phyloP scores from a whole-genome alignment of 495 filamentous ascomycete genomes.

The Penicillium cataractarum region DNA sequence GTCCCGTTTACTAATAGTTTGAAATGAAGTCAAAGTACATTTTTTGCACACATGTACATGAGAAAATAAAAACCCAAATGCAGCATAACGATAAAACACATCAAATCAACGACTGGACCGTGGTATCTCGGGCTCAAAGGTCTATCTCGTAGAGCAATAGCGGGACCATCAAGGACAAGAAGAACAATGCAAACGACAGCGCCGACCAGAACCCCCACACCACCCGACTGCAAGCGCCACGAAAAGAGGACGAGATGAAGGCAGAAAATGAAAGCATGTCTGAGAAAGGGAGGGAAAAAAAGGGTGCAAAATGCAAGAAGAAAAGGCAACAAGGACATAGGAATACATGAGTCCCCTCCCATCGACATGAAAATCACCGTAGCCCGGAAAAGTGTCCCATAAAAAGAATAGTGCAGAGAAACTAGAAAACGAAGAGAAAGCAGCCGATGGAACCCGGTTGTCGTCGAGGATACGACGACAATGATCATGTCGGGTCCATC shows the following conservation, averaged over 20 bases:
- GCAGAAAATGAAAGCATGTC: slow-evolving; percentile 19
- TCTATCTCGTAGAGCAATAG: slow-evolving; percentile 50
- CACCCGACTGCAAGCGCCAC: slow-evolving; percentile 35
- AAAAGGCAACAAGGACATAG: slow-evolving; percentile 33
- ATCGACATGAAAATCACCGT: slow-evolving; percentile 36
- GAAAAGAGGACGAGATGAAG: slow-evolving; percentile 20
- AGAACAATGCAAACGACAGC: slow-evolving; percentile 44
- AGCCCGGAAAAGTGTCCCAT: slow-evolving; percentile 30
- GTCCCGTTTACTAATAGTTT: neutral
- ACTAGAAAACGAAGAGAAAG: slow-evolving; percentile 35
- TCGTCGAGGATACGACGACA: slow-evolving; percentile 24
- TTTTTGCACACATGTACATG: slow-evolving; percentile 25
- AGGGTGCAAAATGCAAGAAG: slow-evolving; percentile 33
- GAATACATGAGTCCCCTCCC: slow-evolving; percentile 38
- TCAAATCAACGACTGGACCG: slow-evolving; percentile 38
- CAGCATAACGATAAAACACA: slow-evolving; percentile 13
- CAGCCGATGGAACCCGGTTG: slow-evolving; percentile 22
- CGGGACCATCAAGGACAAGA: slow-evolving; percentile 33
- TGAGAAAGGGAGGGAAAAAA: slow-evolving; percentile 16
- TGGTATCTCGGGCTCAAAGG: slow-evolving; percentile 54
- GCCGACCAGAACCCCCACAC: slow-evolving; percentile 47
- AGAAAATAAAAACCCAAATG: slow-evolving; percentile 14
- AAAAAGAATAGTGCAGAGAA: slow-evolving; percentile 27
- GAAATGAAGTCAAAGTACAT: slow-evolving; percentile 23
- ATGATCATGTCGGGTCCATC: slow-evolving; percentile 15